Evolutionary conservation across 2,329 filamentous ascomycete genomes (phyloP).

Genomic region (Pseudocercospora cruenta): DNA sequence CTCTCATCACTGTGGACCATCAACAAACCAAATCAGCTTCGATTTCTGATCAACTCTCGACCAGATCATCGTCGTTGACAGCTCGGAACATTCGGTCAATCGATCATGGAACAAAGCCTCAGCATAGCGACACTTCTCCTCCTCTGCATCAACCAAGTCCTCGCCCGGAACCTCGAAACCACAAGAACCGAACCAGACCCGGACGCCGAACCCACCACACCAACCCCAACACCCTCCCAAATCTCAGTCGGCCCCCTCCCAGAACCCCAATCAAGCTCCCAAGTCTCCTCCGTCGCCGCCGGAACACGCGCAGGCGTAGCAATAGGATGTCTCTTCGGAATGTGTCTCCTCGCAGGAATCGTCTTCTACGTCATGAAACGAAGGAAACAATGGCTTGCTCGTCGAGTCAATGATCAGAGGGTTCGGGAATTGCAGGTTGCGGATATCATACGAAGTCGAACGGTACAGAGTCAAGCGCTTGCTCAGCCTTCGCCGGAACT

Average conservation of each 20-base stretch:
- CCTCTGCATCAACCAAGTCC: background rate
- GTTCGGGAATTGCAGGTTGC: conserved; percentile 2
- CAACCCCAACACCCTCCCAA: background rate
- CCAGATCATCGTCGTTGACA: background rate
- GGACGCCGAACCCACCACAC: background rate
- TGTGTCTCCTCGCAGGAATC: background rate
- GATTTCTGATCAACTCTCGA: background rate
- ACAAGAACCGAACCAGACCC: background rate
- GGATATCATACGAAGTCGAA: conserved; percentile 1
- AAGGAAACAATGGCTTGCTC: background rate
- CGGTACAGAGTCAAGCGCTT: background rate
- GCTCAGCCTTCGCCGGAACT: background rate
- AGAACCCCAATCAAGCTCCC: conserved; percentile 1
- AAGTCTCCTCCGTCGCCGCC: background rate
- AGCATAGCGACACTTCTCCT: background rate
- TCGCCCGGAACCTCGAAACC: background rate
- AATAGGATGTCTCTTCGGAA: conserved; percentile 1
- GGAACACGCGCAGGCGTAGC: conserved; percentile 1
- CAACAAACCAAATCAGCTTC: background rate
- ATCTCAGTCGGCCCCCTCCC: background rate
- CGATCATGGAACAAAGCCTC: background rate
- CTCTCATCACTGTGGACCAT: background rate
- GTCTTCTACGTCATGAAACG: conserved; percentile 5
- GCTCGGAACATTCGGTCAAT: background rate
- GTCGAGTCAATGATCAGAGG: background rate